Percentiles rank a stretch among this genome's conserved stretches.
Conservation (phyloP, 2,329 filamentous ascomycete genomes). For the Exophiala sp. region DNA sequence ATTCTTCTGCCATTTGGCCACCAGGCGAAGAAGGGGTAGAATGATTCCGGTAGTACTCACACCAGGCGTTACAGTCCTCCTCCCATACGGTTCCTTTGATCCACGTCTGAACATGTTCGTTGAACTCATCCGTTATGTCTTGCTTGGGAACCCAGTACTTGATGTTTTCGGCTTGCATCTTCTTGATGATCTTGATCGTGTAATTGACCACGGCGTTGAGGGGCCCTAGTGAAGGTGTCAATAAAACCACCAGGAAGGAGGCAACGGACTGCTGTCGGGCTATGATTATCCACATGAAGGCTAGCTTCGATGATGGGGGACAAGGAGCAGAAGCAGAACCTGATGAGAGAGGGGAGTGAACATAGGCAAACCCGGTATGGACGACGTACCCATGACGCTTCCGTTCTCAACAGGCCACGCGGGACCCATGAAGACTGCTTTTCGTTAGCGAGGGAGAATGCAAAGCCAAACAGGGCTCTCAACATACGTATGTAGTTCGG, state of each 20-base stretch:
- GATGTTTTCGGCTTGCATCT: constrained; percentile 40
- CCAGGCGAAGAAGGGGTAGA: no score
- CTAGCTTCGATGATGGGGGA: no score
- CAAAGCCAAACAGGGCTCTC: no score
- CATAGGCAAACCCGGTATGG: no score
- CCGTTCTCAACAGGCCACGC: constrained; percentile 42
- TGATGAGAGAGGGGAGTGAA: no score
- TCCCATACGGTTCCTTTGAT: constrained; percentile 47
- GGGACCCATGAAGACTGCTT: constrained; percentile 26
- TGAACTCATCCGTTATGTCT: constrained; percentile 32
- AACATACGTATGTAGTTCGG: constrained; percentile 24
- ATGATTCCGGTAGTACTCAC: constrained; percentile 11
- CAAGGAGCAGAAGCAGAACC: no score
- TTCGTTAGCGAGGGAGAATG: no score
- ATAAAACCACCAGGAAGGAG: no score
- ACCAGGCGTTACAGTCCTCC: constrained; percentile 39
- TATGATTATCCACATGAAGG: no score
- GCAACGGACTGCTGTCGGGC: no score
- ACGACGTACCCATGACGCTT: constrained; percentile 39
- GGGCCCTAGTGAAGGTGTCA: no score
- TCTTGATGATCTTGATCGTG: constrained; percentile 36
- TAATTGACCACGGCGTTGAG: constrained; percentile 37
- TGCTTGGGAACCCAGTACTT: constrained; percentile 35
- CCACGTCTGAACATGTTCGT: constrained; percentile 40
- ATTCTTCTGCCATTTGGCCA: no score